phyloP scores from a whole-genome alignment of 805 yeast species.

The Cephaloascus fragrans region DNA sequence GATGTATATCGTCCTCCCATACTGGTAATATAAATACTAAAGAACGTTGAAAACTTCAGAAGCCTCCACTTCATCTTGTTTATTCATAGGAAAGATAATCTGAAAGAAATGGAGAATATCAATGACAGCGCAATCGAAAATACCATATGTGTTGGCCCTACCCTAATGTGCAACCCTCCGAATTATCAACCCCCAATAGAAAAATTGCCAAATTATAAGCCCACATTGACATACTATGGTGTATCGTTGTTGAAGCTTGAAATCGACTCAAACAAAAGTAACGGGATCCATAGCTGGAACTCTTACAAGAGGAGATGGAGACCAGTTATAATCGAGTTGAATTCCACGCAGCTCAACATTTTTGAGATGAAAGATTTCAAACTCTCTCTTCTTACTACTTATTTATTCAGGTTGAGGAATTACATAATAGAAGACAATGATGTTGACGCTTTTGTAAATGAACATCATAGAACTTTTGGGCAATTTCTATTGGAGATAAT shows the following conservation, averaged over 20 bases:
- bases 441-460: slow-evolving; percentile 2
- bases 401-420: background rate
- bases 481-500: background rate
- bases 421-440: slow-evolving; percentile 7
- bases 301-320: background rate
- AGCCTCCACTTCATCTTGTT: too few relatives aligned
- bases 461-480: slow-evolving; percentile 1
- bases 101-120: too few relatives aligned
- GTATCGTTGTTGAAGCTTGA: background rate
- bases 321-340: background rate
- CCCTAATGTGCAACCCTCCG: too few relatives aligned
- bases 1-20: too few relatives aligned
- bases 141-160: too few relatives aligned
- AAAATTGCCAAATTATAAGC: background rate
- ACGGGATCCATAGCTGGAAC: background rate
- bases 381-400: background rate
- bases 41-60: too few relatives aligned
- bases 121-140: too few relatives aligned
- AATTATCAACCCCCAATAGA: background rate
- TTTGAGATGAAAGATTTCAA: background rate
- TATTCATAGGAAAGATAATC: too few relatives aligned
- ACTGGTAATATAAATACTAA: too few relatives aligned
- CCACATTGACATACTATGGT: background rate
- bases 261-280: background rate
- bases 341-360: background rate